Evolutionary conservation across 1,284 basidiomycete species (phyloP).

Genomic region (Rhodotorula mucilaginosa): DNA sequence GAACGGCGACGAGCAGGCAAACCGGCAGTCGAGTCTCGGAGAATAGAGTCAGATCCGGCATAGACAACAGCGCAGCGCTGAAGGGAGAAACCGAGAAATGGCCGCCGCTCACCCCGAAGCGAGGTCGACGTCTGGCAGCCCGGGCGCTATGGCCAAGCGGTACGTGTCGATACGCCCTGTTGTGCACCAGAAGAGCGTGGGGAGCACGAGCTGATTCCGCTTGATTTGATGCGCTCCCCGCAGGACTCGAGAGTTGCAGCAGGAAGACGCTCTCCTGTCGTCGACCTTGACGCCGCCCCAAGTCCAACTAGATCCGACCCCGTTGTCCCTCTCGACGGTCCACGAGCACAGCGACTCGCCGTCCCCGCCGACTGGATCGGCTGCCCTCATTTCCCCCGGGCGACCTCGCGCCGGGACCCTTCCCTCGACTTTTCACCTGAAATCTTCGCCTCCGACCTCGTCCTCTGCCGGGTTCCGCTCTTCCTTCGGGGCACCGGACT

Average conservation of each 20-base stretch:
- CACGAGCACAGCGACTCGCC: slow-evolving; percentile 1
- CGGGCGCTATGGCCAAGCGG: background rate
- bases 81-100: background rate
- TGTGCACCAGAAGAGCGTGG: background rate
- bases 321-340: background rate
- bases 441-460: background rate
- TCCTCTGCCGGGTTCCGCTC: slow-evolving; percentile 3
- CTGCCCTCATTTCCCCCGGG: background rate
- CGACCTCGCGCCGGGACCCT: slow-evolving; percentile 37
- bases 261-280: slow-evolving; percentile 12
- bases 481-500: slow-evolving; percentile 5
- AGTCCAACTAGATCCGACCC: background rate
- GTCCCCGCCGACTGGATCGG: background rate
- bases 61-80: no score
- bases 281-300: background rate
- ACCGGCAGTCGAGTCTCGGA: no score
- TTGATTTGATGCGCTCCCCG: background rate
- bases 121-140: background rate
- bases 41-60: no score
- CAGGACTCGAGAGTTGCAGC: slow-evolving; percentile 19
- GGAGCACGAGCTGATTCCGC: background rate
- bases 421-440: slow-evolving; percentile 30
- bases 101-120: background rate
- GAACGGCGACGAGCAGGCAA: no score
- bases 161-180: background rate